Conservation (phyloP, 306 rosid genomes). For the Casuarina cunninghamiana region DNA sequence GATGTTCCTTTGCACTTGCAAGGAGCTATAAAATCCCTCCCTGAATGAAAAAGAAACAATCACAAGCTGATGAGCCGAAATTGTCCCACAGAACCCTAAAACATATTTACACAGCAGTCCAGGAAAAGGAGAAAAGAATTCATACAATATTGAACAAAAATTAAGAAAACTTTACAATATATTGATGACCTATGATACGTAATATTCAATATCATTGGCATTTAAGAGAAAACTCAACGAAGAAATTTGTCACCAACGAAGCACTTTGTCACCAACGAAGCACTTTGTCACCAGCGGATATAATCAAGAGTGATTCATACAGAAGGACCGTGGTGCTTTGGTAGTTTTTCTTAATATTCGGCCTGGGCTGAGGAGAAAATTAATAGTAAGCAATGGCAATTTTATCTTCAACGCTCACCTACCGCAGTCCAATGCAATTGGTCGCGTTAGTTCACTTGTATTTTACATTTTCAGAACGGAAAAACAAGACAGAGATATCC, state of each 20-base stretch:
- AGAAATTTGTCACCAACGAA: not conserved
- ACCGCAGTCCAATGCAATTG: not conserved
- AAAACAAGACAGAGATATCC: too few species aligned
- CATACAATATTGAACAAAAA: not conserved
- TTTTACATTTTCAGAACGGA: not conserved
- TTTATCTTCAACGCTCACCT: not conserved
- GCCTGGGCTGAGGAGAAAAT: not conserved
- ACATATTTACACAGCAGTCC: not conserved
- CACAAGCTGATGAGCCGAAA: conserved; percentile 24
- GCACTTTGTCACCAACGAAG: not conserved
- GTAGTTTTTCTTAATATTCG: not conserved
- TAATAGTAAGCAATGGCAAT: not conserved
- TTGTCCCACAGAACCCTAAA: conserved; percentile 2
- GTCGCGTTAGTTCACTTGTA: not conserved
- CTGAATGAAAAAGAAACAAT: conserved; percentile 38
- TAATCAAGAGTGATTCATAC: not conserved
- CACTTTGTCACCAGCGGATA: not conserved
- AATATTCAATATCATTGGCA: too few species aligned
- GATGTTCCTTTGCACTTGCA: conserved; percentile 97
- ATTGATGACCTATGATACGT: not conserved
- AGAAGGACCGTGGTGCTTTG: not conserved
- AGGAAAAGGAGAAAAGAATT: not conserved
- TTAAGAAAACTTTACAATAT: not conserved
- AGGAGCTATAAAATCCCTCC: conserved; percentile 98
- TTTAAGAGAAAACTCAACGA: not conserved